Conservation (phyloP, 2,329 filamentous ascomycete species). For the Dichotomopilus funicola region DNA sequence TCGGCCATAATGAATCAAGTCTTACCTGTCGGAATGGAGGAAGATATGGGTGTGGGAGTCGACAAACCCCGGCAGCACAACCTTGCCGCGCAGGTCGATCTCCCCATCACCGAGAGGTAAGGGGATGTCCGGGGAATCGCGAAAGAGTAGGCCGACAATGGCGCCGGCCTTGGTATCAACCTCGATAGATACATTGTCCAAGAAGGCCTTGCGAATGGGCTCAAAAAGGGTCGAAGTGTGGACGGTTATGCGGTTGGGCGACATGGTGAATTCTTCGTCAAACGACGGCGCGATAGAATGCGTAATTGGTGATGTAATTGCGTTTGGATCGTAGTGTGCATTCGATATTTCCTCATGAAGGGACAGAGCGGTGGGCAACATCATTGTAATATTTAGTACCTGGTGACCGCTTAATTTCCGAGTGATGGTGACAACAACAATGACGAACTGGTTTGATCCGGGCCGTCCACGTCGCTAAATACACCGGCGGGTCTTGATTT, state of each 20-base stretch:
- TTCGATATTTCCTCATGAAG: no score
- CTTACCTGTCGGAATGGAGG: constrained; percentile 41
- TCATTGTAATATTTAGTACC: no score
- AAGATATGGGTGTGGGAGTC: constrained; percentile 54
- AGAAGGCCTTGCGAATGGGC: constrained; percentile 36
- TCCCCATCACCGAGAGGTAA: constrained; percentile 24
- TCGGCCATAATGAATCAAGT: background rate
- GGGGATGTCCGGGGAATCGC: constrained; percentile 23
- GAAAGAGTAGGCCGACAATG: constrained; percentile 32
- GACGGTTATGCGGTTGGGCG: constrained; percentile 26
- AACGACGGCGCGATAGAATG: background rate
- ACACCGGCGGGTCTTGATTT: background rate
- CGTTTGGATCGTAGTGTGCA: background rate
- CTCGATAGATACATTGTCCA: constrained; percentile 37
- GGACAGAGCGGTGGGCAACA: no score
- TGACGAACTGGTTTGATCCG: background rate
- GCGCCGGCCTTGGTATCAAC: constrained; percentile 35
- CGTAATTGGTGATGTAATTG: background rate
- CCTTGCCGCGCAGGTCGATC: constrained; percentile 48
- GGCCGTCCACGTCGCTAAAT: background rate
- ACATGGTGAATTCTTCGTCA: constrained; percentile 8
- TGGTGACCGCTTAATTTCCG: no score
- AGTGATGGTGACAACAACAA: background rate
- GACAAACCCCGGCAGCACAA: constrained; percentile 47
- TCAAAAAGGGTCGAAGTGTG: constrained; percentile 45